Evolutionary conservation across 2,329 filamentous ascomycete genomes (phyloP).

Genomic region (Pseudocercospora vitis): DNA sequence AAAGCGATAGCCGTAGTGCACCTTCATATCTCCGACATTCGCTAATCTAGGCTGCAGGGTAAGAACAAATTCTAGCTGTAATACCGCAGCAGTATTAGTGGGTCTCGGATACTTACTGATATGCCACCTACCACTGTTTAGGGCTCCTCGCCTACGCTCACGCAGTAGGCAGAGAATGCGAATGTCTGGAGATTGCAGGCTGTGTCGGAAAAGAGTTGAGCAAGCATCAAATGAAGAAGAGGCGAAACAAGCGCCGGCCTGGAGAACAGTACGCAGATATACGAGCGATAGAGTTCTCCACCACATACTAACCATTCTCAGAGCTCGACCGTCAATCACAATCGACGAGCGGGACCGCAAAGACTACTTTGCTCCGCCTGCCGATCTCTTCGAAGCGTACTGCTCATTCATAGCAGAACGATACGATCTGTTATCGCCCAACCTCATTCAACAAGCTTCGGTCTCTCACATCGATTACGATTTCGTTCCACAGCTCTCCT

Average conservation of each 20-base stretch:
- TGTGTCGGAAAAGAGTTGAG: constrained; percentile 78
- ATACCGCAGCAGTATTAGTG: too few species aligned
- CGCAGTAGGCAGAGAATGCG: constrained; percentile 58
- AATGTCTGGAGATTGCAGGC: constrained; percentile 68
- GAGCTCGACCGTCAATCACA: constrained; percentile 35
- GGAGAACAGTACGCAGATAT: constrained; percentile 21
- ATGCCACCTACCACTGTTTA: too few species aligned
- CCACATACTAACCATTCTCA: background rate
- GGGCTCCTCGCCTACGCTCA: constrained; percentile 71
- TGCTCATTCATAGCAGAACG: constrained; percentile 43
- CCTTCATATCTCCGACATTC: too few species aligned
- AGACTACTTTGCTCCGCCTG: constrained; percentile 48
- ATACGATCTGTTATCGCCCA: constrained; percentile 50
- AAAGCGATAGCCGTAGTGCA: too few species aligned
- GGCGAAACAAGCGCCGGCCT: constrained; percentile 36
- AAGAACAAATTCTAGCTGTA: too few species aligned
- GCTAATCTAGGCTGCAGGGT: too few species aligned
- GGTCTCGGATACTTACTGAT: too few species aligned
- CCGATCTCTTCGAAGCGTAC: constrained; percentile 44
- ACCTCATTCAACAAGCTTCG: constrained; percentile 60
- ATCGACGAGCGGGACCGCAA: constrained; percentile 50
- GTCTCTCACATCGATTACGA: constrained; percentile 64
- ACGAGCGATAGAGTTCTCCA: background rate
- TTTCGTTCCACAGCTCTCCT: constrained; percentile 45
- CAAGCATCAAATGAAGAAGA: constrained; percentile 73